Percentiles rank a stretch among this genome's conserved stretches.
These are phyloP conservation scores for Takashimella tepidaria DNA, from an alignment of 1,284 basidiomycete genomes.

Conservation along the genomic window DNA sequence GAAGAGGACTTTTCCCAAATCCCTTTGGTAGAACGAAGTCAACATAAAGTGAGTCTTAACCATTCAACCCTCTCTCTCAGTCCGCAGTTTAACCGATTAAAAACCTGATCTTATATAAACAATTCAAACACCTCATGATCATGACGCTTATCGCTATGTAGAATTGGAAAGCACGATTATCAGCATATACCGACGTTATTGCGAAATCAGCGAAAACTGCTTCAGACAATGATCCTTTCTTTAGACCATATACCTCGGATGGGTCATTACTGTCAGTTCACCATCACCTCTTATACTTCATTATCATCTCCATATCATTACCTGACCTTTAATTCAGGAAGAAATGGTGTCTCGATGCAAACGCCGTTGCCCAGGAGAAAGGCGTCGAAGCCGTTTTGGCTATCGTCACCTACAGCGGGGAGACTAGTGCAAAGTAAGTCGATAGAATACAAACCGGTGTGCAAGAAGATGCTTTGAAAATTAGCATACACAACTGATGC, in stretches of 20 bases:
- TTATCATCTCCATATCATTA: not conserved
- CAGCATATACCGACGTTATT: constrained; percentile 83
- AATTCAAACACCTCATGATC: too few relatives aligned
- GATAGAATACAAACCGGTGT: not conserved
- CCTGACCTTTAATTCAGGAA: too few relatives aligned
- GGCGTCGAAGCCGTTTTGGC: constrained; percentile 80
- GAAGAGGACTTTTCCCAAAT: constrained; percentile 91
- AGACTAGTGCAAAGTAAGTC: constrained; percentile 61
- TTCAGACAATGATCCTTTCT: constrained; percentile 89
- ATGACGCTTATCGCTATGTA: constrained; percentile 27
- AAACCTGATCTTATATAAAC: too few relatives aligned
- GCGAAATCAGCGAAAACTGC: constrained; percentile 80
- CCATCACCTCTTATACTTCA: not conserved
- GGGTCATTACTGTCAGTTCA: constrained; percentile 35
- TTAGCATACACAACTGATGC: not conserved
- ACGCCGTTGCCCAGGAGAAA: constrained; percentile 98
- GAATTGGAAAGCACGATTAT: constrained; percentile 97
- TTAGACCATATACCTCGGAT: constrained; percentile 73
- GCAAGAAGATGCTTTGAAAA: not conserved
- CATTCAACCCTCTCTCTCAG: not conserved
- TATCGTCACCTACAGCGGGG: constrained; percentile 86
- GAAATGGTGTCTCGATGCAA: constrained; percentile 83
- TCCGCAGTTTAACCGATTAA: too few relatives aligned
- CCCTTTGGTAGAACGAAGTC: constrained; percentile 73
- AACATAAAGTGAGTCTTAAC: constrained; percentile 60